Base-by-base conservation (phyloP, 2,329 filamentous ascomycete species). In the Apiospora aurea region DNA sequence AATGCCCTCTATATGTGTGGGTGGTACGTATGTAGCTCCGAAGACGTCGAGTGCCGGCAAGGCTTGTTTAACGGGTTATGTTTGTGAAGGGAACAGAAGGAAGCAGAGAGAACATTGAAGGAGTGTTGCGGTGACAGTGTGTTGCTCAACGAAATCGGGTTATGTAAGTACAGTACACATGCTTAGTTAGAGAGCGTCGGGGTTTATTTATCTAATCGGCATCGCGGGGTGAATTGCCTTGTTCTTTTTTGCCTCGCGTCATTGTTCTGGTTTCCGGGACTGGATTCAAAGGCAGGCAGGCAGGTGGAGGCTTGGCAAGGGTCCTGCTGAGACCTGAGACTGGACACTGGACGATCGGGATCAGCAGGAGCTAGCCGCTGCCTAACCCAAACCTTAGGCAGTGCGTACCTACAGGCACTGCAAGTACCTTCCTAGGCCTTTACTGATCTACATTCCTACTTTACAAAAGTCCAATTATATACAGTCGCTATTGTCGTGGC, bases 281-380 rank as follows among this genome's bases (percentile, higher is more conserved):
- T 61, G 29, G 29, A 10, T 38, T 38, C 41, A 47, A 16, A 29
- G 26, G 26, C 26, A 47, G 46, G 46, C 46, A 49, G 44, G 44
- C 21, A n/a, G 46, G 46, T 53, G 24, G n/a, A 21, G 57, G 34
- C 57, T 64, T 64, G 57, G 57, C 57, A 64, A 64, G 57, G 57
- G 57, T 64, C 57, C 29, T 61, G 53, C 14, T 29, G 14, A 57
- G 51, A 29, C 26, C 14, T 29, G 14, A 57, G 51, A 29, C 26
- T 57, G 51, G 51, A 57, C 51, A 29, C 51, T 38, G 34, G 34
- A 38, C 34, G 51, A 57, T 57, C 51, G 10, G 18, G 51, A 57
- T 57, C 53, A 21, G 53, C 53, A 61, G 53, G 53, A 61, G 53
- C 53, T 61, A 61, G 38, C 18, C 26, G 18, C 29, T n/a, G n/a